phyloP scores from a whole-genome alignment of 768 basidiomycete species.

The Agaricus subrufescens region DNA sequence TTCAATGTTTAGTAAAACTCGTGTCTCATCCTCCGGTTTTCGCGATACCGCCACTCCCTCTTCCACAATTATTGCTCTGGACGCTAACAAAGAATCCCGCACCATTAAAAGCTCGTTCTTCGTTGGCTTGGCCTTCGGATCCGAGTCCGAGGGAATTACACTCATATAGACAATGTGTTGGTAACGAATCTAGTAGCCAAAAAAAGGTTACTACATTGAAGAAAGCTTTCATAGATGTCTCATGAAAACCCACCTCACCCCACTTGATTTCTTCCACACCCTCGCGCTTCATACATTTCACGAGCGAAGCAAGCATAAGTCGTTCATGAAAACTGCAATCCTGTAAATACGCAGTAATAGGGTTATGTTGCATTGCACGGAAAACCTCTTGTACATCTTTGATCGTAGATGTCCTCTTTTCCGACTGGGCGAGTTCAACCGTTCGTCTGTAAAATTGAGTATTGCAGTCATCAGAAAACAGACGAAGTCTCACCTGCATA shows the following conservation, averaged over 20 bases:
- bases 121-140: conserved; percentile 55
- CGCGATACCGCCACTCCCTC: conserved; percentile 48
- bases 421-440: conserved; percentile 68
- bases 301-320: conserved; percentile 77
- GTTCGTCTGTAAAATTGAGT: conserved; percentile 53
- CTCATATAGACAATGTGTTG: conserved; percentile 73
- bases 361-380: conserved; percentile 85
- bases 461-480: not conserved
- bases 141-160: conserved; percentile 53
- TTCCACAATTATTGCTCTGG: conserved; percentile 73
- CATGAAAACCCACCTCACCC: conserved; percentile 54
- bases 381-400: conserved; percentile 78
- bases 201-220: not conserved
- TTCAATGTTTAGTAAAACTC: conserved; percentile 80
- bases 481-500: conserved; percentile 61
- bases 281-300: conserved; percentile 77
- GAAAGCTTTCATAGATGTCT: not conserved
- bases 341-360: conserved; percentile 77
- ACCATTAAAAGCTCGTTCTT: conserved; percentile 61
- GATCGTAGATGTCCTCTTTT: conserved; percentile 49
- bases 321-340: conserved; percentile 86
- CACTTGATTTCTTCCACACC: conserved; percentile 88
- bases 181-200: conserved; percentile 50
- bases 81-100: conserved; percentile 70
- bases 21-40: conserved; percentile 61